Conservation (phyloP, 768 basidiomycete species). For the Kwoniella shandongensis region DNA sequence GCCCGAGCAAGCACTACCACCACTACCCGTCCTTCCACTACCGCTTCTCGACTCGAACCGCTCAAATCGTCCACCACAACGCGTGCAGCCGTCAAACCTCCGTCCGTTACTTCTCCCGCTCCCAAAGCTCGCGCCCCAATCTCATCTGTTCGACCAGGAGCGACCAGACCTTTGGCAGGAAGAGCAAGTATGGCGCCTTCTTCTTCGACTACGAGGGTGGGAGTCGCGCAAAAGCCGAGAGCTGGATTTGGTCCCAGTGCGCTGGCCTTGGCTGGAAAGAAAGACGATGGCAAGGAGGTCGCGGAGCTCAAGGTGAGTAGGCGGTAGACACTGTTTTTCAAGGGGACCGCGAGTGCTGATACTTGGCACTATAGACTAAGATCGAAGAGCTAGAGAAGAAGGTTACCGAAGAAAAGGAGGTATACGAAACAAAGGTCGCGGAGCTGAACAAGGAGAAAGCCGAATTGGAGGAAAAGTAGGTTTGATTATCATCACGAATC, state of each 20-base stretch:
- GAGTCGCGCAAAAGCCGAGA: conserved; percentile 12
- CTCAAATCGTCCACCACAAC: not conserved
- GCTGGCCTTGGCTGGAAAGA: not conserved
- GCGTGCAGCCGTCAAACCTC: conserved; percentile 1
- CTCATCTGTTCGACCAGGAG: conserved; percentile 6
- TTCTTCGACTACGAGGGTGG: not conserved
- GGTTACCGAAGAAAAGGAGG: conserved; percentile 15
- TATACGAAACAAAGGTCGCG: conserved; percentile 14
- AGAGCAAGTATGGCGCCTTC: conserved; percentile 21
- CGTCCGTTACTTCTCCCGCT: conserved; percentile 1
- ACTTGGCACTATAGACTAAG: conserved; percentile 2
- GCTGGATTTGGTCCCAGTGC: conserved; percentile 13
- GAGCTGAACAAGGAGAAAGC: conserved; percentile 18
- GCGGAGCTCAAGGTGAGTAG: conserved; percentile 23
- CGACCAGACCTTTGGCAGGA: conserved; percentile 7
- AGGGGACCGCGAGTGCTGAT: not conserved
- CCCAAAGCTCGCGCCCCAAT: conserved; percentile 3
- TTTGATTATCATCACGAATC: not conserved
- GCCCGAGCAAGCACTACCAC: not conserved
- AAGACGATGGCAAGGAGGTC: conserved; percentile 16
- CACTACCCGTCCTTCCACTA: not conserved
- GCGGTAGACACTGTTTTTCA: not conserved
- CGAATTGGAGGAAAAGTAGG: conserved; percentile 29
- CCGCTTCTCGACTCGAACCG: not conserved
- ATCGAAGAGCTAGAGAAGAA: conserved; percentile 19